Percentiles rank a stretch among this genome's conserved stretches.
These are phyloP conservation scores for Cladophialophora chaetospira DNA, from an alignment of 2,329 filamentous ascomycete species.

Conservation along the genomic window DNA sequence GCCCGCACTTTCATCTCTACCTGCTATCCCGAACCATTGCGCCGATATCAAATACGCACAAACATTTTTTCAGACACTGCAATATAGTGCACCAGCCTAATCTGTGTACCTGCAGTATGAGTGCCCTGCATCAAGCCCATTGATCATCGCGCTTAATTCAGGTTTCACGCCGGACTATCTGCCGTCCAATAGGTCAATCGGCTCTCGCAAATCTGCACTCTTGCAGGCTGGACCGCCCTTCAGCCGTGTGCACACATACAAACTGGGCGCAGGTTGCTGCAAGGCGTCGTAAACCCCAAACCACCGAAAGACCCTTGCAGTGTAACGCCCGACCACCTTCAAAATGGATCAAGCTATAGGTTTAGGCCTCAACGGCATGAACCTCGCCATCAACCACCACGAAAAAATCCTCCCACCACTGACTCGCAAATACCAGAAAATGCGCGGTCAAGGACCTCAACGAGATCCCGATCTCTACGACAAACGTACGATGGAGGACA, in stretches of 20 bases:
- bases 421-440: conserved; percentile 28
- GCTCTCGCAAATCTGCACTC: not conserved
- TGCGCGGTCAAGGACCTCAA: conserved; percentile 21
- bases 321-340: conserved; percentile 12
- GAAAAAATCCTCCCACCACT: conserved; percentile 31
- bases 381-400: conserved; percentile 27
- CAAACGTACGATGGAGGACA: conserved; percentile 30
- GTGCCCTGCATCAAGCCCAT: conserved; percentile 2
- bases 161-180: conserved; percentile 3
- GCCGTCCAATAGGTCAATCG: conserved; percentile 14
- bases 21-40: not conserved
- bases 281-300: conserved; percentile 5
- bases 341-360: conserved; percentile 29
- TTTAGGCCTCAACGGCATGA: conserved; percentile 28
- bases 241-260: not conserved
- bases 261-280: conserved; percentile 12
- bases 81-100: not conserved
- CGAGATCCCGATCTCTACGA: conserved; percentile 28
- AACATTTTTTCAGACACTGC: not conserved
- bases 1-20: not conserved
- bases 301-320: not conserved
- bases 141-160: conserved; percentile 12
- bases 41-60: not conserved
- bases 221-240: not conserved
- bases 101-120: conserved; percentile 10